phyloP scores from a whole-genome alignment of 805 yeast species.

The Saccharomycopsis amapae region DNA sequence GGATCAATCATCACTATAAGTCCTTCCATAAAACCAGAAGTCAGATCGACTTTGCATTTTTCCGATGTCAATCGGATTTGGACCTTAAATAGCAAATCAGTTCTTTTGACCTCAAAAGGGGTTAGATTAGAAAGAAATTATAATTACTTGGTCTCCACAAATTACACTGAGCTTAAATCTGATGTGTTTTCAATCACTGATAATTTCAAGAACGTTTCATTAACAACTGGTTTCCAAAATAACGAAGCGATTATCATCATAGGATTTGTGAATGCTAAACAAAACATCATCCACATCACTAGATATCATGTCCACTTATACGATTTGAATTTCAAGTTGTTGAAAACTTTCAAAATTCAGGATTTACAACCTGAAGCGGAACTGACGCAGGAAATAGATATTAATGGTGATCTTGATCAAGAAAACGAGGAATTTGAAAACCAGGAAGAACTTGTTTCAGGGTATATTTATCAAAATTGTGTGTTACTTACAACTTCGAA shows the following conservation, averaged over 20 bases:
- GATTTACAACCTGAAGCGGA: conserved; percentile 14
- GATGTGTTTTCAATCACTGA: conserved; percentile 55
- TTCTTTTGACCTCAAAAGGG: conserved; percentile 22
- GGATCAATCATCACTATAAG: conserved; percentile 55
- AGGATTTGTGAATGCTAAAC: conserved; percentile 48
- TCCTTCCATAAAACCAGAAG: conserved; percentile 60
- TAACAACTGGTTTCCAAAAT: conserved; percentile 15
- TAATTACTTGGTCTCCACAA: conserved; percentile 65
- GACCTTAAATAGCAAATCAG: conserved; percentile 40
- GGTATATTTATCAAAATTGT: conserved; percentile 10
- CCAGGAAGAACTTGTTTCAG: conserved; percentile 18
- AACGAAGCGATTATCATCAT: conserved; percentile 14
- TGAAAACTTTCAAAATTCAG: conserved; percentile 13
- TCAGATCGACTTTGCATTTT: conserved; percentile 62
- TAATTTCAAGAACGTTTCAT: conserved; percentile 11
- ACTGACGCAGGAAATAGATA: conserved; percentile 19
- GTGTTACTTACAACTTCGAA: conserved; percentile 17
- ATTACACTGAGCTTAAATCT: conserved; percentile 52
- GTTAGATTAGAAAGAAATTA: conserved; percentile 35
- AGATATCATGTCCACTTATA: conserved; percentile 56
- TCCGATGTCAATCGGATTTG: conserved; percentile 69
- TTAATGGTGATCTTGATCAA: conserved; percentile 20
- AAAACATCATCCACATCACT: conserved; percentile 67
- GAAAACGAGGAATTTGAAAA: conserved; percentile 7
- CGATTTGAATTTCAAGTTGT: conserved; percentile 47